phyloP scores from a whole-genome alignment of 306 rosid species.

The Vachellia collinsii region DNA sequence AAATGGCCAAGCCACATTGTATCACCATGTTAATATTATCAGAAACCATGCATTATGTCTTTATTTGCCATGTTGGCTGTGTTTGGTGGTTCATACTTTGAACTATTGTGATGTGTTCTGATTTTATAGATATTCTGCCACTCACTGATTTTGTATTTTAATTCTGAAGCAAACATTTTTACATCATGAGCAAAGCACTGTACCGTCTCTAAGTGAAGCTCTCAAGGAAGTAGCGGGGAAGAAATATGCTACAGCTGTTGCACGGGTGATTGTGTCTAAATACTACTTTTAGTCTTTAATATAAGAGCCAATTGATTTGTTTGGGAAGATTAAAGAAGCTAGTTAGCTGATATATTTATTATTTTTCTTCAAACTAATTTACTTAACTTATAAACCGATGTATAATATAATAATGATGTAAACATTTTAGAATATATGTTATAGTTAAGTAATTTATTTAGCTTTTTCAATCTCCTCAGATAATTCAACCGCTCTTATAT shows the following conservation, averaged over 20 bases:
- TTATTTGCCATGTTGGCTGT: neutral
- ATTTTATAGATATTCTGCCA: neutral
- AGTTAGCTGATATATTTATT: too few relatives aligned
- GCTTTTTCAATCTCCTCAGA: too few relatives aligned
- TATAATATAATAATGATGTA: too few relatives aligned
- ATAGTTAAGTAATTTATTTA: too few relatives aligned
- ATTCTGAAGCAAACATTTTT: constrained; percentile 25
- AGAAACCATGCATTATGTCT: neutral
- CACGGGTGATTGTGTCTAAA: constrained; percentile 56
- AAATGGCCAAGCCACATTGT: constrained; percentile 7
- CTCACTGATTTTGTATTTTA: neutral
- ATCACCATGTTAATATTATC: neutral
- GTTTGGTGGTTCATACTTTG: neutral
- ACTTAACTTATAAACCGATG: too few relatives aligned
- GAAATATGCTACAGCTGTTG: constrained; percentile 93
- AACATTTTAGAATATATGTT: too few relatives aligned
- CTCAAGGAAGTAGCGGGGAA: constrained; percentile 94
- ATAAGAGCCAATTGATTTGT: too few relatives aligned
- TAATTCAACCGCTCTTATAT: too few relatives aligned
- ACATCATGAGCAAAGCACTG: constrained; percentile 66
- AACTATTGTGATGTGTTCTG: neutral
- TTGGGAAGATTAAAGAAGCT: too few relatives aligned
- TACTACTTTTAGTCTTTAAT: neutral
- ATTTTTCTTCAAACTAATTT: neutral
- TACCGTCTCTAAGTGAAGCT: constrained; percentile 85